phyloP scores from a whole-genome alignment of 805 yeast species.

The Ogataea polymorpha region DNA sequence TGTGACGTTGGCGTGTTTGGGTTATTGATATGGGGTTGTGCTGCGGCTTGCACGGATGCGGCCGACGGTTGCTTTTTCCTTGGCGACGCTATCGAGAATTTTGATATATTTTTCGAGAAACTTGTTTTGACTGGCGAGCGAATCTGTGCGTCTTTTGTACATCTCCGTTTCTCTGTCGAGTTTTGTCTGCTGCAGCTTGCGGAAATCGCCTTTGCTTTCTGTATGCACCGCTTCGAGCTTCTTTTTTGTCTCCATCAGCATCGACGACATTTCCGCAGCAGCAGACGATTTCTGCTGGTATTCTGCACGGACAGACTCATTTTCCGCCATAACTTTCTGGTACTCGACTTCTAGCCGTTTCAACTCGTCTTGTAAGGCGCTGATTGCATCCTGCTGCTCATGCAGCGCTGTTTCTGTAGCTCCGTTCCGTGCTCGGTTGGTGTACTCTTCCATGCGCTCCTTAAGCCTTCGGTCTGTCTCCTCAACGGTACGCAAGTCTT shows the following conservation, averaged over 20 bases:
- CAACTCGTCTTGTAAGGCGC: conserved; percentile 10
- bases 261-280: conserved; percentile 44
- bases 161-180: conserved; percentile 16
- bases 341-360: conserved; percentile 14
- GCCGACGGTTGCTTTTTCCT: conserved; percentile 23
- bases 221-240: conserved; percentile 26
- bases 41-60: conserved; percentile 24
- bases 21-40: conserved; percentile 23
- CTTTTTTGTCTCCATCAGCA: conserved; percentile 24
- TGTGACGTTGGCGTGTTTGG: neutral
- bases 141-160: conserved; percentile 5
- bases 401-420: conserved; percentile 11
- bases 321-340: conserved; percentile 19
- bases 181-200: conserved; percentile 23
- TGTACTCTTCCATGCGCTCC: conserved; percentile 12
- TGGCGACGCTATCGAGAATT: conserved; percentile 23
- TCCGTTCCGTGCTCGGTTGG: neutral
- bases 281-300: conserved; percentile 45
- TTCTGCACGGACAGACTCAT: conserved; percentile 33
- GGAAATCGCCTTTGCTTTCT: conserved; percentile 36
- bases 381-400: conserved; percentile 3
- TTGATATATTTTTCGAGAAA: conserved; percentile 27
- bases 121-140: conserved; percentile 18
- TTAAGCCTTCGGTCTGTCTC: conserved; percentile 8
- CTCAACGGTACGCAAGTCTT: conserved; percentile 27